Base-by-base conservation (phyloP, 352 stramenopile genomes). In the Phytophthora pistaciae region DNA sequence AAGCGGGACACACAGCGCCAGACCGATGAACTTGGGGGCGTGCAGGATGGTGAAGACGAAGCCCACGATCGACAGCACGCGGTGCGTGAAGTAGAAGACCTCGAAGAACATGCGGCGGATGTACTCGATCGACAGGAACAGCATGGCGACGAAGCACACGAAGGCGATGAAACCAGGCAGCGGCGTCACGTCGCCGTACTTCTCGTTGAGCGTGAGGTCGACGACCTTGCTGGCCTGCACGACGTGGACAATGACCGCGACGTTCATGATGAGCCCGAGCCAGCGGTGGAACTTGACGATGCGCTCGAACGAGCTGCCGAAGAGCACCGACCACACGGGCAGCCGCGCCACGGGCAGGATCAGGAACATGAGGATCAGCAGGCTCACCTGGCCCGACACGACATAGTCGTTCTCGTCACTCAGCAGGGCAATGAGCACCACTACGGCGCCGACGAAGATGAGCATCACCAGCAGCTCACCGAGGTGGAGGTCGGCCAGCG, bases 201-300 rank as follows among this genome's bases (percentile, higher is more conserved):
- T 77, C 8, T 87, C 80, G 1, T 74, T 80, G 20, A 73, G 55
- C 6, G 72, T 81, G 29, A 87, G 44, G 25, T 70, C 65, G 13
- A 83, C 84, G 11, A 90, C 74, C 5, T 87, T 38, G 16, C 75
- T 76, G 1, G 74, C 82, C 54, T 86, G 58, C 10, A 92, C 63
- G 48, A 94, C 63, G 71, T 95, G 88, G 5, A 93, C 63, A 36
- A 94, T 60, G 31, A 83, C 75, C 8, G 81, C 76, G 13, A 93
- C 49, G 18, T 78, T 85, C 68, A 91, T 77, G 25, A 77, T 50
- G 52, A 93, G 58, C 7, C 87, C 88, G n/a, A 96, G 75, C 84
- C 86, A 94, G 54, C 88, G 88, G 68, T 96, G 88, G 54, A 94
- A 96, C 78, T 94, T 94, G 74, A 94, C 68, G 25, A 94, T 91